Percentiles rank a stretch among this genome's conserved stretches.
phyloP scores from a whole-genome alignment of 1,284 basidiomycete species.

The Moesziomyces globuligerus region DNA sequence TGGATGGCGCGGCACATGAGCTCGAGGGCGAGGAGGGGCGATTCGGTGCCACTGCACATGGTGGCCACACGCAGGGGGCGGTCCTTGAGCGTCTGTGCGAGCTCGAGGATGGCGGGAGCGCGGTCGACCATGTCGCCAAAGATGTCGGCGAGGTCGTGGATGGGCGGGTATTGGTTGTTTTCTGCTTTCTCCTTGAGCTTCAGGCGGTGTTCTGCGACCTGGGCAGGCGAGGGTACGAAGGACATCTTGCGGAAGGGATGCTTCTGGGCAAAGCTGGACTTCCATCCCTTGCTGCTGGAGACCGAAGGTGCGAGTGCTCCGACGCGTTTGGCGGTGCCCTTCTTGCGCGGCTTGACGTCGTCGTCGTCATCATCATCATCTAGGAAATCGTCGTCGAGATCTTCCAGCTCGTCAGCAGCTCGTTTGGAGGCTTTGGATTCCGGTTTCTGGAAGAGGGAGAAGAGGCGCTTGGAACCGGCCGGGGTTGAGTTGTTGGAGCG shows the following conservation, averaged over 20 bases:
- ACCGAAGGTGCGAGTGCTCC: slow-evolving; percentile 16
- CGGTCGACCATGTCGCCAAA: slow-evolving; percentile 83
- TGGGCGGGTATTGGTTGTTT: slow-evolving; percentile 74
- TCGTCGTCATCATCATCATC: slow-evolving; percentile 22
- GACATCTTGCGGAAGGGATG: slow-evolving; percentile 34
- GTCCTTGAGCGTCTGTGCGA: slow-evolving; percentile 77
- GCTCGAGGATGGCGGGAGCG: slow-evolving; percentile 70
- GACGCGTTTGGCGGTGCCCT: background rate
- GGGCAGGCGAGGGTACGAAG: slow-evolving; percentile 37
- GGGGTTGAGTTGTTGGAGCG: slow-evolving; percentile 14
- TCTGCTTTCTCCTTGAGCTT: slow-evolving; percentile 41
- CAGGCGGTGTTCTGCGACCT: slow-evolving; percentile 11
- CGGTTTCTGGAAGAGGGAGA: slow-evolving; percentile 27
- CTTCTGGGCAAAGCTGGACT: slow-evolving; percentile 36
- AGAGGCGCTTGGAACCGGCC: slow-evolving; percentile 8
- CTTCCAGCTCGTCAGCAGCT: background rate
- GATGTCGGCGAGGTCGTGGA: slow-evolving; percentile 80
- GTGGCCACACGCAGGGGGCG: slow-evolving; percentile 91
- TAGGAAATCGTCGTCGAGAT: slow-evolving; percentile 27
- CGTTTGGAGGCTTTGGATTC: slow-evolving; percentile 15
- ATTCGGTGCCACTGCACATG: slow-evolving; percentile 97
- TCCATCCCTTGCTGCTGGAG: slow-evolving; percentile 42
- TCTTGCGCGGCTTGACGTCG: slow-evolving; percentile 19
- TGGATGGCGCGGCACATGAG: slow-evolving; percentile 80
- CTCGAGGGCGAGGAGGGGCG: slow-evolving; percentile 87